Conservation (phyloP, 2,329 filamentous ascomycete species). For the Botryotinia globosa region DNA sequence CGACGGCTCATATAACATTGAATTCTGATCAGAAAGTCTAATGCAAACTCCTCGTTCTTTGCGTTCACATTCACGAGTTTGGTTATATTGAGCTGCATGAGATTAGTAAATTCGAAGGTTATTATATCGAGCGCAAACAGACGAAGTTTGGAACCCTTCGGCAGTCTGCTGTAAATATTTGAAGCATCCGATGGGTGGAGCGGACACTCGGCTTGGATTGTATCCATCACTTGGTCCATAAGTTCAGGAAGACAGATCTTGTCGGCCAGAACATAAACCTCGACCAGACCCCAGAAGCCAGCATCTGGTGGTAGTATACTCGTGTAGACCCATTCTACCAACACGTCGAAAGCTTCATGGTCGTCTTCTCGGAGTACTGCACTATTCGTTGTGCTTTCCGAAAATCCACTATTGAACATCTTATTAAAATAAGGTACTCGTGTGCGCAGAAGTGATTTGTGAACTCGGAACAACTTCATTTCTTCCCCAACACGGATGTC, state of each 20-base stretch:
- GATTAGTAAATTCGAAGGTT: neutral
- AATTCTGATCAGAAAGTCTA: neutral
- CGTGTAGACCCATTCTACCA: neutral
- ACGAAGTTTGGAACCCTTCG: neutral
- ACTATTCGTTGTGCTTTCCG: neutral
- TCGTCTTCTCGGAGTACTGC: neutral
- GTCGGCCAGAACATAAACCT: neutral
- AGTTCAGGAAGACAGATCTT: neutral
- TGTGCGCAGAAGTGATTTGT: neutral
- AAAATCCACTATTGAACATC: neutral
- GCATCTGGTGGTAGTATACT: neutral
- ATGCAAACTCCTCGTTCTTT: neutral
- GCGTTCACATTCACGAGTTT: neutral
- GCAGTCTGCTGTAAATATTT: neutral
- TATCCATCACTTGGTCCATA: neutral
- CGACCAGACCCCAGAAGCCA: too few species aligned
- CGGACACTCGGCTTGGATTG: fast-evolving
- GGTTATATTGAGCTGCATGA: neutral
- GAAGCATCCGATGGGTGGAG: neutral
- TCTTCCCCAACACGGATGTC: neutral
- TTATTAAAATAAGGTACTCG: neutral
- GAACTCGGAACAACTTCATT: neutral
- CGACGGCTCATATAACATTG: fast-evolving
- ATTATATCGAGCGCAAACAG: neutral
- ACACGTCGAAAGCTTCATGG: neutral